These are phyloP conservation scores for Cunninghamia lanceolata DNA, from an alignment of 75 land plant species.

Conservation along the genomic window DNA sequence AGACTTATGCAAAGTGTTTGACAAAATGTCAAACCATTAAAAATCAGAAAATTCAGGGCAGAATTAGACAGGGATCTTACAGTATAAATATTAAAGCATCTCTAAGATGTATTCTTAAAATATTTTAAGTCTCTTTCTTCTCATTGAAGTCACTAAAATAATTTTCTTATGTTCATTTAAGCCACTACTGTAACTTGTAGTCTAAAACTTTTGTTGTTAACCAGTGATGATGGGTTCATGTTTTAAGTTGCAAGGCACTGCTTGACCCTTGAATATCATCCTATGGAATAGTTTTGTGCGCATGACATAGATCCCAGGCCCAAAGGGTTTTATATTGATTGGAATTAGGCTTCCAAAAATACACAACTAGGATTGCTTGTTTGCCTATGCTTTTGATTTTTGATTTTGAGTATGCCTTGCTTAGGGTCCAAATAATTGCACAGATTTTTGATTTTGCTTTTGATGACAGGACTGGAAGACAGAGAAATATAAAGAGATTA, in stretches of 20 bases:
- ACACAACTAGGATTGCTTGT: neutral
- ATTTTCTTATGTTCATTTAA: neutral
- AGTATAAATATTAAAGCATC: neutral
- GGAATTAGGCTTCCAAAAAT: neutral
- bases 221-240: neutral
- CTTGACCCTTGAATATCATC: neutral
- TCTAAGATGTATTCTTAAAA: neutral
- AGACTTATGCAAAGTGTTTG: too few species aligned
- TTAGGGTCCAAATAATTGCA: too few species aligned
- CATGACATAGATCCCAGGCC: neutral
- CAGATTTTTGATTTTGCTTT: neutral
- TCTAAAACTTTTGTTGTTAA: neutral
- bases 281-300: neutral
- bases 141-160: neutral
- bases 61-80: too few species aligned
- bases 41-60: too few species aligned
- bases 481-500: slow-evolving; percentile 87
- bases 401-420: too few species aligned
- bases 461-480: slow-evolving; percentile 94
- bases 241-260: neutral
- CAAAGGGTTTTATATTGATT: neutral
- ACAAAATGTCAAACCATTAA: too few species aligned
- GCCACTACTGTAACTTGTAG: neutral
- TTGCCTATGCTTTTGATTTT: slow-evolving; percentile 2
- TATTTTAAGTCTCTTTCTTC: neutral